A percentile compares a stretch with the other conserved stretches of the same genome.
Evolutionary conservation across 768 basidiomycete genomes (phyloP).

Genomic region (Tephrocybe sp.): DNA sequence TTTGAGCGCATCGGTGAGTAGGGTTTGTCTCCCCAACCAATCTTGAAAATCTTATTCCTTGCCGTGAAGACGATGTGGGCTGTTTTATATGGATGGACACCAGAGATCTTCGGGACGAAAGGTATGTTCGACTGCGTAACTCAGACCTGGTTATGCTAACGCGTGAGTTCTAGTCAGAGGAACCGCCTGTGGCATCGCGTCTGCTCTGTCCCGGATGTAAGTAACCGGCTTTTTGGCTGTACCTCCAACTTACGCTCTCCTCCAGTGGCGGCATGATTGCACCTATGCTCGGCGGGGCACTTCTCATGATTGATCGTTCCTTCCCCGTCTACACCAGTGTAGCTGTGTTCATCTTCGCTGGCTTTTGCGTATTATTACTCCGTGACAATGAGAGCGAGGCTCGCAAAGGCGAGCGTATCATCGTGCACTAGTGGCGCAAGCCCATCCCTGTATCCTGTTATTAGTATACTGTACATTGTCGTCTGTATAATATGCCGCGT

Average conservation of each 20-base stretch:
- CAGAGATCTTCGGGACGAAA: conserved; percentile 82
- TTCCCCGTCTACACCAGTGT: conserved; percentile 79
- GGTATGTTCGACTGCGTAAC: conserved; percentile 34
- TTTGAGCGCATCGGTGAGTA: conserved; percentile 64
- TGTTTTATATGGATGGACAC: conserved; percentile 88
- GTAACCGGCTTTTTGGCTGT: conserved; percentile 18
- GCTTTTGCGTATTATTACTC: conserved; percentile 58
- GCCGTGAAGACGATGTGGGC: conserved; percentile 73
- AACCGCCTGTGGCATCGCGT: conserved; percentile 85
- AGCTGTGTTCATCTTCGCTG: conserved; percentile 60
- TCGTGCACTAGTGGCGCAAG: conserved; percentile 23
- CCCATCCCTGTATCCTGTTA: background rate
- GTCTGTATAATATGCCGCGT: conserved; percentile 8
- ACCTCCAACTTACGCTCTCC: conserved; percentile 4
- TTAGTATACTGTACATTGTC: background rate
- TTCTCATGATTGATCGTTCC: conserved; percentile 64
- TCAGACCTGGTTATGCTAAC: background rate
- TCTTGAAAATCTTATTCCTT: background rate
- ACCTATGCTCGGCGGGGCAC: conserved; percentile 71
- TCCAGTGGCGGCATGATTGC: conserved; percentile 86
- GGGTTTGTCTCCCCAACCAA: background rate
- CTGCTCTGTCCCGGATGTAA: conserved; percentile 80
- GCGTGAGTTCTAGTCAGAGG: conserved; percentile 57
- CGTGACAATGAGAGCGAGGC: conserved; percentile 47
- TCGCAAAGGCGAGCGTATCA: conserved; percentile 20